Percentiles rank a stretch among this genome's conserved stretches.
Conservation (phyloP, 805 yeast genomes). For the Priceomyces carsonii region DNA sequence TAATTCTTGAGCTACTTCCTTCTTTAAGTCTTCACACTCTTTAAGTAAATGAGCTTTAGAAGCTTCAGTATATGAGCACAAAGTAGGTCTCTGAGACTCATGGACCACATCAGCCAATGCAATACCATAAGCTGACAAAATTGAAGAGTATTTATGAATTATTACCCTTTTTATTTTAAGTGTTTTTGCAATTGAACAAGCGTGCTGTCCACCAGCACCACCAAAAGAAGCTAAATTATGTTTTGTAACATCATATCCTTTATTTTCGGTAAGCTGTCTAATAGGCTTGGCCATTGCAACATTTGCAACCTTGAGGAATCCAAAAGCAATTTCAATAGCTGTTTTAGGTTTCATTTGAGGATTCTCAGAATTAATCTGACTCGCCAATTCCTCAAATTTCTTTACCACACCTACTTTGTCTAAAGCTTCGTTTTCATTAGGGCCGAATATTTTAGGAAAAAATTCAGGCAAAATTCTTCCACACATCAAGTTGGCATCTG, state of each 20-base stretch:
- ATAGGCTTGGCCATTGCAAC: conserved; percentile 92
- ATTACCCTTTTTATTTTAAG: conserved; percentile 69
- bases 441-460: conserved; percentile 42
- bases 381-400: conserved; percentile 5
- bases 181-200: conserved; percentile 70
- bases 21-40: conserved; percentile 12
- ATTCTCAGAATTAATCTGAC: conserved; percentile 1
- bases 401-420: conserved; percentile 1
- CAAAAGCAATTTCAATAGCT: conserved; percentile 72
- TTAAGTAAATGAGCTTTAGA: conserved; percentile 16
- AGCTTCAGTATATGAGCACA: conserved; percentile 34
- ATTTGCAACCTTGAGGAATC: conserved; percentile 80
- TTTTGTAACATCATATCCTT: conserved; percentile 63
- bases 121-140: conserved; percentile 86
- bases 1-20: conserved; percentile 11
- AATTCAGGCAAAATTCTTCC: conserved; percentile 36
- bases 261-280: conserved; percentile 80
- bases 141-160: conserved; percentile 79
- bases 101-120: conserved; percentile 82
- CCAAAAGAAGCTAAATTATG: conserved; percentile 85
- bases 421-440: conserved; percentile 30
- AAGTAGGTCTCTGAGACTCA: conserved; percentile 73
- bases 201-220: conserved; percentile 94
- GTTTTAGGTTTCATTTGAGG: conserved; percentile 39
- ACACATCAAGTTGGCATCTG: conserved; percentile 38